These are phyloP conservation scores for Bifiguratus adelaidae DNA, from an alignment of 192 early-diverging fungal species.

Conservation along the genomic window DNA sequence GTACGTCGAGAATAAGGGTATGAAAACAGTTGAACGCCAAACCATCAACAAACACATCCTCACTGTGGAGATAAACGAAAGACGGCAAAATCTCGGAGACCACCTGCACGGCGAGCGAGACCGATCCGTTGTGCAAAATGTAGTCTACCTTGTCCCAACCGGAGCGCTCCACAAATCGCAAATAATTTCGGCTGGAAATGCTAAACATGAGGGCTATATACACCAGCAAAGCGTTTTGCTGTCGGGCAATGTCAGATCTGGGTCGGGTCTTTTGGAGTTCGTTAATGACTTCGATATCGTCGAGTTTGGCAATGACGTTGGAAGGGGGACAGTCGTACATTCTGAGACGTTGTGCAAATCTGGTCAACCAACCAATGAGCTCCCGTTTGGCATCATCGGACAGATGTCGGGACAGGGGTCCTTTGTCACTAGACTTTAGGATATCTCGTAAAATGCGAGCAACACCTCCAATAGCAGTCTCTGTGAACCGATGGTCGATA, in stretches of 20 bases:
- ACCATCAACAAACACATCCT: slow-evolving; percentile 24
- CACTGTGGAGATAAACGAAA: slow-evolving; percentile 26
- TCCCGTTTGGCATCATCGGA: slow-evolving; percentile 8
- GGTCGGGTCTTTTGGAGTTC: slow-evolving; percentile 8
- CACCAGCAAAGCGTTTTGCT: slow-evolving; percentile 20
- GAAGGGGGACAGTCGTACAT: slow-evolving; percentile 18
- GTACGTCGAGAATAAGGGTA: slow-evolving; percentile 23
- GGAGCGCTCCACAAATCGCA: slow-evolving; percentile 18
- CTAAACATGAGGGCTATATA: slow-evolving; percentile 28
- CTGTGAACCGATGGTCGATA: too few species aligned
- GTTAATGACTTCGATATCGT: slow-evolving; percentile 1
- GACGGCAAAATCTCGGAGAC: slow-evolving; percentile 18
- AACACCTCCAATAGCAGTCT: too few species aligned
- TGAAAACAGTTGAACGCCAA: slow-evolving; percentile 4
- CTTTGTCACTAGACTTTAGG: too few species aligned
- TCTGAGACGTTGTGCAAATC: slow-evolving; percentile 14
- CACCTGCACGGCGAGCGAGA: slow-evolving; percentile 10
- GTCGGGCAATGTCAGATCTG: slow-evolving; percentile 17
- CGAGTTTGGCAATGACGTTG: too few species aligned
- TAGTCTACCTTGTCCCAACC: slow-evolving; percentile 28
- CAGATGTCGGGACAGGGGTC: neutral
- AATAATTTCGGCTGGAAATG: slow-evolving; percentile 25
- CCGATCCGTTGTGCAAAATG: slow-evolving; percentile 18
- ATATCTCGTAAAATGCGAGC: too few species aligned
- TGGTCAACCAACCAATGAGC: slow-evolving; percentile 33